A percentile compares a stretch with the other conserved stretches of the same genome.
Conservation (phyloP, 148 eudicot genomes). For the Bassia scoparia region DNA sequence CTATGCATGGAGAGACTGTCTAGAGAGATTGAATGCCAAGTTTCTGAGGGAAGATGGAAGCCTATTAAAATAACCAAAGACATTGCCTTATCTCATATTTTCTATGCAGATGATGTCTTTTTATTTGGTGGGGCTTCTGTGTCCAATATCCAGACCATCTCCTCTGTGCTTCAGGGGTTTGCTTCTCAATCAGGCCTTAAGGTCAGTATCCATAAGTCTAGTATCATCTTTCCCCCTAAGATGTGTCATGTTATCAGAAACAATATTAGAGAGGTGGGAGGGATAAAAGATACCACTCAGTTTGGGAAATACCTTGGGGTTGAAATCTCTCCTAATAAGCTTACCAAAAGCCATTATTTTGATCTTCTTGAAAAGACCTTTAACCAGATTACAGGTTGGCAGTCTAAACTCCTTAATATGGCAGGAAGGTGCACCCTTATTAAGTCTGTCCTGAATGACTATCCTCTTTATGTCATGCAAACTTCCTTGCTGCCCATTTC, state of each 20-base stretch:
- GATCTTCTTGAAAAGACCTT: background rate
- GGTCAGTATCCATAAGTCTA: background rate
- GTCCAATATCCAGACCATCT: accelerated
- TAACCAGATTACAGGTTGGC: background rate
- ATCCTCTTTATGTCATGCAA: background rate
- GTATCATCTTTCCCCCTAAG: background rate
- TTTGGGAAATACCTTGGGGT: background rate
- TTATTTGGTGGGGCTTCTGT: background rate
- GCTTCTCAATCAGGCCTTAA: background rate
- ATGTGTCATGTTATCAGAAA: too few relatives aligned
- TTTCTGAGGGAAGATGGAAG: background rate
- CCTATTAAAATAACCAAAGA: background rate
- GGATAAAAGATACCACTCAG: background rate
- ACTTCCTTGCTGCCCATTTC: background rate
- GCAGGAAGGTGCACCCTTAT: background rate
- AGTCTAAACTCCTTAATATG: background rate
- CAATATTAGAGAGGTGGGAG: too few relatives aligned
- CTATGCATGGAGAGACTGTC: background rate
- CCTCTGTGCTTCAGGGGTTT: background rate
- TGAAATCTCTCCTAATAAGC: background rate
- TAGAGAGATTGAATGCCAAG: background rate
- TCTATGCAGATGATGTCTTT: background rate
- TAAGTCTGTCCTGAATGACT: background rate
- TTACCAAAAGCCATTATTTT: background rate
- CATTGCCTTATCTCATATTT: background rate